A percentile compares a stretch with the other conserved stretches of the same genome.
These are phyloP conservation scores for Pichia californica DNA, from an alignment of 805 yeast species.

Conservation along the genomic window DNA sequence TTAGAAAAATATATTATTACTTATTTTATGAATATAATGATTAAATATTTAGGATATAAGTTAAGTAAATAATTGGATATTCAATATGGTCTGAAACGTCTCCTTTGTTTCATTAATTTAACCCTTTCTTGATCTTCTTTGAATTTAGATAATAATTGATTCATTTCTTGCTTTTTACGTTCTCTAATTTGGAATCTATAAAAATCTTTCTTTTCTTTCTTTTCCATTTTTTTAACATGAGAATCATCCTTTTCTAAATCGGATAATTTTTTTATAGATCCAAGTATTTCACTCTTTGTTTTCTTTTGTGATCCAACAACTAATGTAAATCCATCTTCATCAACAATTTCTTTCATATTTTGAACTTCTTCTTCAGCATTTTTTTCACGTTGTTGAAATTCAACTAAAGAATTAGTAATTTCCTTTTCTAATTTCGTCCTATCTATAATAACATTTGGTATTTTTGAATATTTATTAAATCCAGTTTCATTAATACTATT, in stretches of 20 bases:
- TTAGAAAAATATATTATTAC: neutral
- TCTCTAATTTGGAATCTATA: slow-evolving; percentile 95
- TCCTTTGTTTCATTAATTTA: slow-evolving; percentile 68
- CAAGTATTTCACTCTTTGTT: slow-evolving; percentile 65
- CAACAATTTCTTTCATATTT: slow-evolving; percentile 57
- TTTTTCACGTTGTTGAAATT: slow-evolving; percentile 66
- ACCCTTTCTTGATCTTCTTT: slow-evolving; percentile 88
- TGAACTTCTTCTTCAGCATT: slow-evolving; percentile 50
- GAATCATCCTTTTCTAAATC: slow-evolving; percentile 30
- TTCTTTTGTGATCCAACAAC: slow-evolving; percentile 86
- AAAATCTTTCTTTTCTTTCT: slow-evolving; percentile 81
- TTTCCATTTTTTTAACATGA: slow-evolving; percentile 48
- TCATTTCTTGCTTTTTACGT: slow-evolving; percentile 86
- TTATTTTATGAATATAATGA: neutral
- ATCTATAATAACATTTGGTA: slow-evolving; percentile 36
- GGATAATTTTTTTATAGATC: slow-evolving; percentile 32
- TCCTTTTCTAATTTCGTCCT: slow-evolving; percentile 44
- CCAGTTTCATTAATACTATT: slow-evolving; percentile 25
- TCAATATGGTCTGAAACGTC: slow-evolving; percentile 78
- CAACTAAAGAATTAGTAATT: slow-evolving; percentile 55
- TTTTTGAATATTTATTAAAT: slow-evolving; percentile 36
- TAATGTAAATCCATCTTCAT: slow-evolving; percentile 89
- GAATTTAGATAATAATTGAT: slow-evolving; percentile 74
- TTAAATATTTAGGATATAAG: neutral
- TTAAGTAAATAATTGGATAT: neutral